Evolutionary conservation across 164 flowering plant genomes (phyloP).

Genomic region (Litsea cubeba): DNA sequence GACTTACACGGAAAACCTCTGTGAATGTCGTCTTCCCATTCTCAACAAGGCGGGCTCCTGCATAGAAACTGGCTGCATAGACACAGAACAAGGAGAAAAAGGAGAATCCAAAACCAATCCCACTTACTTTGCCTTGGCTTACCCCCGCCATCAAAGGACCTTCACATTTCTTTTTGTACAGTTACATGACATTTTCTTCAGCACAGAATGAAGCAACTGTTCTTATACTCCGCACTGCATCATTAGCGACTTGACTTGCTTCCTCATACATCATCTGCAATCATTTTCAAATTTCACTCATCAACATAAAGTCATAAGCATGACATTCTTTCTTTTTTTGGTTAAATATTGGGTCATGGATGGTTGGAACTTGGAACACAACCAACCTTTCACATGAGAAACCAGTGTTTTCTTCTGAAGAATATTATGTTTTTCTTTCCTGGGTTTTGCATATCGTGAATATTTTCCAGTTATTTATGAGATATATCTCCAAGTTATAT

Average conservation of each 20-base stretch:
- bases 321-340: background rate
- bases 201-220: conserved; percentile 70
- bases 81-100: conserved; percentile 25
- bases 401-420: too few species aligned
- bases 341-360: too few species aligned
- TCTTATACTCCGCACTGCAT: conserved; percentile 64
- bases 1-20: conserved; percentile 32
- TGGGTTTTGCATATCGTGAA: too few species aligned
- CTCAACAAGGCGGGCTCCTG: conserved; percentile 29
- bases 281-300: background rate
- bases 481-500: too few species aligned
- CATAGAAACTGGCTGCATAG: conserved; percentile 33
- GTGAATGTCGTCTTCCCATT: conserved; percentile 24
- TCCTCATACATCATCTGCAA: conserved; percentile 46
- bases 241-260: conserved; percentile 64
- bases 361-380: too few species aligned
- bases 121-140: conserved; percentile 34
- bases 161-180: conserved; percentile 37
- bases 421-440: too few species aligned
- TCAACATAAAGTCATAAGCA: background rate
- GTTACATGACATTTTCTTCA: conserved; percentile 45
- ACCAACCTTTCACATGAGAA: too few species aligned
- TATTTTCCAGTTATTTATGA: too few species aligned
- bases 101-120: conserved; percentile 38
- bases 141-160: conserved; percentile 36